phyloP scores from a whole-genome alignment of 148 eudicot genomes.

The Diospyros kaki region DNA sequence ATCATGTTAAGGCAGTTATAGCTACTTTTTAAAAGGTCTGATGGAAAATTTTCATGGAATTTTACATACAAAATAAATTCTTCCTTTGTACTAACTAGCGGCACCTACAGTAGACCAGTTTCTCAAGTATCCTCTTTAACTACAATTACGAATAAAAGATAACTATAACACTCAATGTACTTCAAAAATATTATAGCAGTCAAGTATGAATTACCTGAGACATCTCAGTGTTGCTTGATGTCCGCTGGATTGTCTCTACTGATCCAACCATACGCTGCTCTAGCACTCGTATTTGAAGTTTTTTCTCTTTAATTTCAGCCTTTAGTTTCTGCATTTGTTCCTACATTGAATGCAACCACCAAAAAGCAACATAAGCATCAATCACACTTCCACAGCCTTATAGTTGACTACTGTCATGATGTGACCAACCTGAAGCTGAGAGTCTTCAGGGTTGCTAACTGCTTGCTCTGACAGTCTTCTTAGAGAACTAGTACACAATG shows the following conservation, averaged over 20 bases:
- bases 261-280: slow-evolving; percentile 49
- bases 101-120: neutral
- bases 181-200: too few species aligned
- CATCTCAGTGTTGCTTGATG: slow-evolving; percentile 25
- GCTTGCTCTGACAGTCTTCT: slow-evolving; percentile 40
- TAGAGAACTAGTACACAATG: slow-evolving; percentile 37
- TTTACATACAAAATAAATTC: neutral
- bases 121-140: neutral
- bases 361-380: neutral
- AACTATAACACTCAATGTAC: too few species aligned
- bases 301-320: slow-evolving; percentile 39
- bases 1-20: too few species aligned
- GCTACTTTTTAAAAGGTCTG: neutral
- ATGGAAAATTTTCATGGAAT: neutral
- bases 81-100: too few species aligned
- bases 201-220: slow-evolving; percentile 26
- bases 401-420: neutral
- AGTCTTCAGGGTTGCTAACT: slow-evolving; percentile 31
- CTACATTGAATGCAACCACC: slow-evolving; percentile 15
- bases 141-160: neutral
- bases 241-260: slow-evolving; percentile 26
- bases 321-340: slow-evolving; percentile 33
- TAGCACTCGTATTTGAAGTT: slow-evolving; percentile 32
- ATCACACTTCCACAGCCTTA: neutral
- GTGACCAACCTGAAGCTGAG: slow-evolving; percentile 25